These are phyloP conservation scores for Oryza punctata DNA, from an alignment of 176 grass and related monocot species.

Conservation along the genomic window DNA sequence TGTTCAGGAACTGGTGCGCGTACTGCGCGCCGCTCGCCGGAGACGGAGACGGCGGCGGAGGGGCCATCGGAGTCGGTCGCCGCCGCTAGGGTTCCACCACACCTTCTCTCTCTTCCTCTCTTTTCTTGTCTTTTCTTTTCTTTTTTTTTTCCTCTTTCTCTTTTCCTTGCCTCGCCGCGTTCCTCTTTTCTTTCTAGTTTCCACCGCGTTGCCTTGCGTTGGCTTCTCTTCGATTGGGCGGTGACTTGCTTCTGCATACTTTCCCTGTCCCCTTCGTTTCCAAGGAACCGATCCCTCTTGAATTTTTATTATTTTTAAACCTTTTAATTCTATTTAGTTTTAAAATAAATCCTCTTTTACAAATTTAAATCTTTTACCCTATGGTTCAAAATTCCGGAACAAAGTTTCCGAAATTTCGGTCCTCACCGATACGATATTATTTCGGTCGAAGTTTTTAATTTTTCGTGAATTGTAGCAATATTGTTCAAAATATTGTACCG, in stretches of 20 bases:
- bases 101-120: neutral
- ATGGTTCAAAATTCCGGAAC: too few species aligned
- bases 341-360: too few species aligned
- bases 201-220: neutral
- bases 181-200: neutral
- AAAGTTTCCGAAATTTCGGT: too few species aligned
- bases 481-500: too few species aligned
- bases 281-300: neutral
- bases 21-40: slow-evolving; percentile 55
- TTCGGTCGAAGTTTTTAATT: too few species aligned
- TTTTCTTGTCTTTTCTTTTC: neutral
- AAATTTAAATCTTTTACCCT: too few species aligned
- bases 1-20: slow-evolving; percentile 88
- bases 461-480: too few species aligned
- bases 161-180: neutral
- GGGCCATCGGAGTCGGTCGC: slow-evolving; percentile 34
- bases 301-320: too few species aligned
- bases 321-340: too few species aligned
- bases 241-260: too few species aligned
- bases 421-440: too few species aligned
- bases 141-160: neutral
- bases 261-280: neutral
- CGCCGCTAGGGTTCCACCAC: neutral
- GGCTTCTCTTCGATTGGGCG: too few species aligned
- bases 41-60: slow-evolving; percentile 13